Evolutionary conservation across 176 grass and related monocot genomes (phyloP).

Genomic region (Carex scoparia): DNA sequence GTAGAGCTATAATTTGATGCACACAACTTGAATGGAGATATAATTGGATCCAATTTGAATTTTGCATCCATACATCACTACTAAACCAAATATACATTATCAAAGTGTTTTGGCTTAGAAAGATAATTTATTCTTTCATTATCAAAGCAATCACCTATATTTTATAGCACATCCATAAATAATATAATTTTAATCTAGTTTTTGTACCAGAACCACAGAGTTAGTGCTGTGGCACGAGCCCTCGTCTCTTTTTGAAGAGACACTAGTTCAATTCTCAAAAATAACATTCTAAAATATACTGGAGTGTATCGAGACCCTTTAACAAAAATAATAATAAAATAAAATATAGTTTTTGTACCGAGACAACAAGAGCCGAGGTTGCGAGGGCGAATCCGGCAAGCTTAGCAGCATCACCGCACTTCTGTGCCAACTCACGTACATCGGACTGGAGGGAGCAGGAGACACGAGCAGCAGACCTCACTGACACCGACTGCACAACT

Average conservation of each 20-base stretch:
- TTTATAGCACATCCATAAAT: background rate
- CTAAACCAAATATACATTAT: too few relatives aligned
- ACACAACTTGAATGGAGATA: background rate
- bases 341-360: conserved; percentile 30
- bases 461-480: conserved; percentile 38
- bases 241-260: too few relatives aligned
- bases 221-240: too few relatives aligned
- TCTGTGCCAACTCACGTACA: conserved; percentile 45
- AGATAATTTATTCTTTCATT: background rate
- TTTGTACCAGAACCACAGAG: too few relatives aligned
- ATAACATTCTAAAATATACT: too few relatives aligned
- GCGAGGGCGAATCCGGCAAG: conserved; percentile 77
- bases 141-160: background rate
- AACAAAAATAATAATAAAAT: too few relatives aligned
- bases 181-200: background rate
- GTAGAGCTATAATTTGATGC: background rate
- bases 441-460: conserved; percentile 58
- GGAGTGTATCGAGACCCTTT: too few relatives aligned
- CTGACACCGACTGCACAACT: conserved; percentile 28
- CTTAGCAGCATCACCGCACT: conserved; percentile 61
- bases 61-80: too few relatives aligned
- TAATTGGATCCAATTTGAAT: background rate
- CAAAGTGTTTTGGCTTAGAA: background rate
- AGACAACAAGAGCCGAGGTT: conserved; percentile 68
- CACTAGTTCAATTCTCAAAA: too few relatives aligned